Conservation (phyloP, 1,139 yeast species). For the Yamadazyma trypodendri region DNA sequence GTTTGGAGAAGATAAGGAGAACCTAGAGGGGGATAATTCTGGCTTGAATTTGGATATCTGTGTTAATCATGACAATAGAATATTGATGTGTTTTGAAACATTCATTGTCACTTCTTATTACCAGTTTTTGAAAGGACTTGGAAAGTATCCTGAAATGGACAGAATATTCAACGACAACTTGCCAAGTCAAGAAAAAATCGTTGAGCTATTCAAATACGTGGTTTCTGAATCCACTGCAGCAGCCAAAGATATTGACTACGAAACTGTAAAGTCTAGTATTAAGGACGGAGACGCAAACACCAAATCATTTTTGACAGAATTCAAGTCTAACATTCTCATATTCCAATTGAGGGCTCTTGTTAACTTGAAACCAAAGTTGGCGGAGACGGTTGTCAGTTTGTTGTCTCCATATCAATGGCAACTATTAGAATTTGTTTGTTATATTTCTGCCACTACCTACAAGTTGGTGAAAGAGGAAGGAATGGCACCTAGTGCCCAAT, state of each 20-base stretch:
- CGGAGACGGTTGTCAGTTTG: neutral
- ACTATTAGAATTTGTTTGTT: conserved; percentile 13
- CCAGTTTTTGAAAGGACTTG: conserved; percentile 15
- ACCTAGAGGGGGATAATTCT: conserved; percentile 8
- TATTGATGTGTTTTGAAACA: conserved; percentile 21
- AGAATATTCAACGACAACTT: conserved; percentile 1
- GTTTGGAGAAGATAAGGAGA: conserved; percentile 8
- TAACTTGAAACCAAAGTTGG: conserved; percentile 1
- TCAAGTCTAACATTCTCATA: neutral
- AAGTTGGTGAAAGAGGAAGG: conserved; percentile 8
- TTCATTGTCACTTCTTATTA: conserved; percentile 14
- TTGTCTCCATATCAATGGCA: conserved; percentile 14
- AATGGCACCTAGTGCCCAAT: conserved; percentile 5
- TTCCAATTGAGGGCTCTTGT: conserved; percentile 6
- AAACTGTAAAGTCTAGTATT: neutral
- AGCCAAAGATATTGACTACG: conserved; percentile 3
- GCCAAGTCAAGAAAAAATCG: conserved; percentile 6
- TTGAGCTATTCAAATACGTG: conserved; percentile 4
- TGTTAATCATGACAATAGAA: conserved; percentile 10
- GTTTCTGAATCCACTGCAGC: conserved; percentile 4
- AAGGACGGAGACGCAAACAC: neutral
- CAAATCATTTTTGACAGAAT: neutral
- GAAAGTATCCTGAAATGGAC: conserved; percentile 6
- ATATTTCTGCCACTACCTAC: conserved; percentile 9
- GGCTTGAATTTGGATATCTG: conserved; percentile 1